Percentiles rank a stretch among this genome's conserved stretches.
These are phyloP conservation scores for Alternaria metachromatica DNA, from an alignment of 2,329 filamentous ascomycete species.

Conservation along the genomic window DNA sequence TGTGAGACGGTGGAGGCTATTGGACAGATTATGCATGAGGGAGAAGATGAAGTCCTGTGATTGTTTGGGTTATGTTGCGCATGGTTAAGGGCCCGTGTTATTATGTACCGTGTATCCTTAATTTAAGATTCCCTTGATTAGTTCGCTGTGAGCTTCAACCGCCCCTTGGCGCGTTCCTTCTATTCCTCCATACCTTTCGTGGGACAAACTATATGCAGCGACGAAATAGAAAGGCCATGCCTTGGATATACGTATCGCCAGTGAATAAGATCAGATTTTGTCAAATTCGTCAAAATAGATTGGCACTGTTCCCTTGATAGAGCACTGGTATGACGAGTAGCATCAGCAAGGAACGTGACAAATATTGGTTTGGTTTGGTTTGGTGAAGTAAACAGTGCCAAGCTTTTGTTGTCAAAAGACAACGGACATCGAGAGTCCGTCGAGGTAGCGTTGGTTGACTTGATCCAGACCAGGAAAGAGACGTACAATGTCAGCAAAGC, in stretches of 20 bases:
- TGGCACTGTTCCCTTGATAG: no score
- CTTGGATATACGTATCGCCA: background rate
- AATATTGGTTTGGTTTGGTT: background rate
- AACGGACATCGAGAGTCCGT: background rate
- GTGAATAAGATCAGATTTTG: no score
- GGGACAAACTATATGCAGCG: background rate
- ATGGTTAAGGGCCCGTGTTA: background rate
- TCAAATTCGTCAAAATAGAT: no score
- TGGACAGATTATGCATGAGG: background rate
- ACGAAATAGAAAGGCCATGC: background rate
- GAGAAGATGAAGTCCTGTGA: background rate
- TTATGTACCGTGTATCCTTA: background rate
- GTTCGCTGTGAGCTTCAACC: rapidly evolving
- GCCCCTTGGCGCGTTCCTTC: no score
- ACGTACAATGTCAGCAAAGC: background rate
- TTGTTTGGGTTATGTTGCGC: no score
- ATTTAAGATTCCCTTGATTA: no score
- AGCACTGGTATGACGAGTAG: background rate
- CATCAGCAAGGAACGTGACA: background rate
- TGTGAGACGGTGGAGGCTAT: background rate
- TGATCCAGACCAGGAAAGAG: no score
- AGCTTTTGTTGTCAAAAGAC: background rate
- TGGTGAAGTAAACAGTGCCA: background rate
- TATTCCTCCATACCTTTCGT: background rate
- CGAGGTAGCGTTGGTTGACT: background rate